Percentiles rank a stretch among this genome's conserved stretches.
phyloP scores from a whole-genome alignment of 2,329 filamentous ascomycete species.

The Metarhizium brunneum region DNA sequence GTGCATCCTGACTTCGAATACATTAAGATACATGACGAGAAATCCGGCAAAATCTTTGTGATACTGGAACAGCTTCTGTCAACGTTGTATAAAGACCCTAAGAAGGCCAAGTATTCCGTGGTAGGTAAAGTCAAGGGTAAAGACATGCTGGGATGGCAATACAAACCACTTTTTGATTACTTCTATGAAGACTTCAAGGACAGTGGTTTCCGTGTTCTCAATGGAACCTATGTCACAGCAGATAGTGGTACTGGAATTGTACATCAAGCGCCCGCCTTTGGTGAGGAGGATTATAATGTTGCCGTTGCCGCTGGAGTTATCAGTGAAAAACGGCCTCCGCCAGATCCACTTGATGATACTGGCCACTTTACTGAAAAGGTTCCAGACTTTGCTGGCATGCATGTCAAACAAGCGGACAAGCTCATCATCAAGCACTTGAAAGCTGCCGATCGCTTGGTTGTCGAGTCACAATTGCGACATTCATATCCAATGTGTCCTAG shows the following conservation, averaged over 20 bases:
- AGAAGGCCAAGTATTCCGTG: slow-evolving; percentile 88
- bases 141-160: slow-evolving; percentile 81
- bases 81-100: slow-evolving; percentile 87
- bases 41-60: slow-evolving; percentile 74
- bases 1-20: slow-evolving; percentile 80
- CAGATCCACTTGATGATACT: slow-evolving; percentile 80
- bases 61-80: slow-evolving; percentile 72
- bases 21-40: slow-evolving; percentile 75
- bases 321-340: slow-evolving; percentile 66
- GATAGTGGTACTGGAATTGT: slow-evolving; percentile 91
- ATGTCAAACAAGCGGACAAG: slow-evolving; percentile 90
- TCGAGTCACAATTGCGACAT: slow-evolving; percentile 81
- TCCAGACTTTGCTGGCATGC: slow-evolving; percentile 71
- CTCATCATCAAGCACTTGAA: slow-evolving; percentile 87
- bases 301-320: slow-evolving; percentile 70
- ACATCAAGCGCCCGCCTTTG: slow-evolving; percentile 86
- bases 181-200: slow-evolving; percentile 86
- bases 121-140: slow-evolving; percentile 71
- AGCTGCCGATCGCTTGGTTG: slow-evolving; percentile 63
- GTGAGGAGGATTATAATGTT: slow-evolving; percentile 91
- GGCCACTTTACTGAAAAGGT: slow-evolving; percentile 73
- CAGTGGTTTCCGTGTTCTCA: slow-evolving; percentile 70
- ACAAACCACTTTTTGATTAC: slow-evolving; percentile 82
- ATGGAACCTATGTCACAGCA: slow-evolving; percentile 76
- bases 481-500: slow-evolving; percentile 91